Evolutionary conservation across 2,329 filamentous ascomycete genomes (phyloP).

Genomic region (Akanthomyces muscarius): DNA sequence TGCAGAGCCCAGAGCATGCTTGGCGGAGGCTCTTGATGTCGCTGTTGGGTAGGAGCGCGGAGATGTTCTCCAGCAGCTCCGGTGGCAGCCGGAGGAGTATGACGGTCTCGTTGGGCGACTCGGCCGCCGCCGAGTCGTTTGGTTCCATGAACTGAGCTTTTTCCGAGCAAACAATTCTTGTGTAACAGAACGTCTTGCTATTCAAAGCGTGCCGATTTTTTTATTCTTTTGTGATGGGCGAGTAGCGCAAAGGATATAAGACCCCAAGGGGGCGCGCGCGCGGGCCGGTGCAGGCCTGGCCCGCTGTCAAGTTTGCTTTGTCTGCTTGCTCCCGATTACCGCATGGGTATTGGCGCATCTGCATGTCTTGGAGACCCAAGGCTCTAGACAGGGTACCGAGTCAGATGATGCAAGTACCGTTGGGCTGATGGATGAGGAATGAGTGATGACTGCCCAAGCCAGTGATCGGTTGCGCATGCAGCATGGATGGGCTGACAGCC

Average conservation of each 20-base stretch:
- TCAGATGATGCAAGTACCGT: not conserved
- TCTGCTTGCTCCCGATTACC: not conserved
- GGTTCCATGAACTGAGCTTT: not conserved
- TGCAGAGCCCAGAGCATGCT: not conserved
- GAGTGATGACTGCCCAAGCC: not conserved
- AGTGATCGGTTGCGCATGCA: too few relatives aligned
- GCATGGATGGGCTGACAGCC: too few relatives aligned
- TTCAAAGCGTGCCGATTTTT: too few relatives aligned
- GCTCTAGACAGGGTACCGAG: not conserved
- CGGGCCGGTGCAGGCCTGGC: not conserved
- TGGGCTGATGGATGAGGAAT: not conserved
- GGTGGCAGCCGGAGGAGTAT: not conserved
- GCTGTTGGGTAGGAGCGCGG: not conserved
- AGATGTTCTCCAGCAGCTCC: not conserved
- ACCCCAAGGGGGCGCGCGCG: not conserved
- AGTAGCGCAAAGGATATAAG: not conserved
- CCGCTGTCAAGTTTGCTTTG: not conserved
- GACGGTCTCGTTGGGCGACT: not conserved
- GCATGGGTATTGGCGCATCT: not conserved
- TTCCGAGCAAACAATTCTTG: not conserved
- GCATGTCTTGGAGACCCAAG: not conserved
- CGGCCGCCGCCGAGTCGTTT: not conserved
- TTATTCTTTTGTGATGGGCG: not conserved
- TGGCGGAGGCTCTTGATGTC: slow-evolving; percentile 8
- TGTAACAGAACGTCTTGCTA: not conserved